phyloP scores from a whole-genome alignment of 2,329 filamentous ascomycete genomes.

The Scedosporium dehoogii region DNA sequence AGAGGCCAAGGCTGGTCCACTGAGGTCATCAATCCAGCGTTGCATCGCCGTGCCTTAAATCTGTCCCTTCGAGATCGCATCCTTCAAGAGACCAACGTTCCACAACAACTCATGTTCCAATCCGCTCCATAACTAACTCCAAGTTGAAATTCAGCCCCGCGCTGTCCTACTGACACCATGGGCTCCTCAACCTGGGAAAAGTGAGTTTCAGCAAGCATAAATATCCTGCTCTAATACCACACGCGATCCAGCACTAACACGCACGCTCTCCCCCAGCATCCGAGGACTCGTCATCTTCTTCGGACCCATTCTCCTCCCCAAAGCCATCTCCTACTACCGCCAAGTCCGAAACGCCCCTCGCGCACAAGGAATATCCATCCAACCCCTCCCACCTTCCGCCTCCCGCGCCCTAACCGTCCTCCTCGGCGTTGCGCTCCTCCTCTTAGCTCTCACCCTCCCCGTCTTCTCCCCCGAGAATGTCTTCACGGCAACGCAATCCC shows the following conservation, averaged over 20 bases:
- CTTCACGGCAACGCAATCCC: slow-evolving; percentile 66
- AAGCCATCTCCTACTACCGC: slow-evolving; percentile 55
- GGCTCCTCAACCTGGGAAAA: slow-evolving; percentile 3
- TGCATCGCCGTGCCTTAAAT: background rate
- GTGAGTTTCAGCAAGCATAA: background rate
- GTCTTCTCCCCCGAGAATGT: slow-evolving; percentile 68
- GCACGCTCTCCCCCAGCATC: slow-evolving; percentile 26
- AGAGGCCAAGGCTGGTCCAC: background rate
- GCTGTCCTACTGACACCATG: background rate
- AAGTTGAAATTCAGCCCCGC: background rate
- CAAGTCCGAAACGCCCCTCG: slow-evolving; percentile 32
- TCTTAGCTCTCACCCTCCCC: slow-evolving; percentile 54
- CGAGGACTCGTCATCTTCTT: slow-evolving; percentile 51
- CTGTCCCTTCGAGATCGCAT: background rate
- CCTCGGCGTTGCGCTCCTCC: slow-evolving; percentile 31
- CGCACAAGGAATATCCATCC: slow-evolving; percentile 37
- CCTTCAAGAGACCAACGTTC: background rate
- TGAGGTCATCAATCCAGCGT: background rate
- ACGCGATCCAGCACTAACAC: slow-evolving; percentile 1
- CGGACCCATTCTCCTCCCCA: slow-evolving; percentile 62
- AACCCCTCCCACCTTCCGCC: slow-evolving; percentile 43
- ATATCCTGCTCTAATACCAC: background rate
- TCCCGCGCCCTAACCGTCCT: slow-evolving; percentile 52
- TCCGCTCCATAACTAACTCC: background rate
- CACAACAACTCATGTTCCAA: background rate